Evolutionary conservation across 225 moss, liverwort and hornwort species (phyloP).

Genomic region (Marchantia paleacea): DNA sequence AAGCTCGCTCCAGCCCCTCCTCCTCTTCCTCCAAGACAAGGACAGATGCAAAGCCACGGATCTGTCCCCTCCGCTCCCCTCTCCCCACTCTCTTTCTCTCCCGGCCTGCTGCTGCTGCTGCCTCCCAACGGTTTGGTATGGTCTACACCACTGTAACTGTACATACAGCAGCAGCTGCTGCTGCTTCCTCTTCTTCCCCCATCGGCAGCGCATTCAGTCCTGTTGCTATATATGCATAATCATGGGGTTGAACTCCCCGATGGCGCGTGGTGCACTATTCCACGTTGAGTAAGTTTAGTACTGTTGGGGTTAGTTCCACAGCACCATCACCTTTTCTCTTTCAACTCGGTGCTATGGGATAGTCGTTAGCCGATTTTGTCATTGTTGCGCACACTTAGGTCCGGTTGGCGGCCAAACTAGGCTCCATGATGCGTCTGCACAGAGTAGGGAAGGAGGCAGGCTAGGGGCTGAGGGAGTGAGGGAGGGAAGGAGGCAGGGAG

Average conservation of each 20-base stretch:
- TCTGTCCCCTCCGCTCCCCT: no score
- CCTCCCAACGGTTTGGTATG: no score
- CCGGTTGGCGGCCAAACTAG: slow-evolving; percentile 4
- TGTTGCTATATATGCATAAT: background rate
- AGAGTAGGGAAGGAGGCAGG: no score
- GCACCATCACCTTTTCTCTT: background rate
- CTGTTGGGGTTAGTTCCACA: background rate
- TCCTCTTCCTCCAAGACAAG: background rate
- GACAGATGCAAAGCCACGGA: background rate
- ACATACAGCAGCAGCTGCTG: no score
- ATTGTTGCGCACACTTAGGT: background rate
- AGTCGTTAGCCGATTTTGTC: background rate
- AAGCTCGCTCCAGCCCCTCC: background rate
- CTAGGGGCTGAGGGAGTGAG: no score
- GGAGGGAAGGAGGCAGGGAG: no score
- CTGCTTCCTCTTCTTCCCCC: background rate
- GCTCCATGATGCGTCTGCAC: background rate
- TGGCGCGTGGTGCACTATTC: slow-evolving; percentile 1
- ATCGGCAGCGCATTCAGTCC: background rate
- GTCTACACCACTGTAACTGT: background rate
- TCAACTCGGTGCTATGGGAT: background rate
- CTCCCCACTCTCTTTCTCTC: no score
- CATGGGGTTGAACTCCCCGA: background rate
- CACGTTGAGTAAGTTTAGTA: background rate
- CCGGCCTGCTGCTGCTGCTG: no score